phyloP scores from a whole-genome alignment of 2,329 filamentous ascomycete genomes.

The Colletotrichum zoysiae region DNA sequence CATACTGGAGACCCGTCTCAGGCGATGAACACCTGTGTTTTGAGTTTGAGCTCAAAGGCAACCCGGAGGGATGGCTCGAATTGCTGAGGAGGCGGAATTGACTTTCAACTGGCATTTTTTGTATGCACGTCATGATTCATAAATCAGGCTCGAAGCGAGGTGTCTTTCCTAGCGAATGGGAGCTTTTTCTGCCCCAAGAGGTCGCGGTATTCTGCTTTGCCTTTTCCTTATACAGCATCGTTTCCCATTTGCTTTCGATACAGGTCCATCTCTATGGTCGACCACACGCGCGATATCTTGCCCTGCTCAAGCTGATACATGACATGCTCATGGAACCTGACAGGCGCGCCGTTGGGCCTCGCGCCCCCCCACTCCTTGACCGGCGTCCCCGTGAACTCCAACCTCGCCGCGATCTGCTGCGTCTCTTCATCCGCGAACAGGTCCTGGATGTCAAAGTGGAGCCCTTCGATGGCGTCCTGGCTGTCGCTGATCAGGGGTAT shows the following conservation, averaged over 20 bases:
- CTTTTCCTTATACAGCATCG: not conserved
- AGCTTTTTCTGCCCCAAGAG: not conserved
- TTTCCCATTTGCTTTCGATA: slow-evolving; percentile 42
- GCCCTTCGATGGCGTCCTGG: slow-evolving; percentile 47
- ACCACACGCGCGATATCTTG: slow-evolving; percentile 51
- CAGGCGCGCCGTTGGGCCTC: slow-evolving; percentile 46
- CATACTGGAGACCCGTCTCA: not conserved
- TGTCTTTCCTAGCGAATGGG: not conserved
- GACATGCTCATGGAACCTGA: slow-evolving; percentile 51
- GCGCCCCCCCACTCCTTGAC: slow-evolving; percentile 46
- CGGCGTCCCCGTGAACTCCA: slow-evolving; percentile 50
- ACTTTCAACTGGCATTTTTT: not conserved
- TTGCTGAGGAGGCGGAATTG: not conserved
- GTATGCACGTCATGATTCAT: not conserved
- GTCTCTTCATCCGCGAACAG: slow-evolving; percentile 48
- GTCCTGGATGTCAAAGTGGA: slow-evolving; percentile 45
- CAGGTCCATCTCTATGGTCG: slow-evolving; percentile 48
- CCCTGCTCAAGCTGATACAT: slow-evolving; percentile 51
- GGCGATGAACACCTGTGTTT: not conserved
- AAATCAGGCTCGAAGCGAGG: not conserved
- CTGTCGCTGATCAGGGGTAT: slow-evolving; percentile 48
- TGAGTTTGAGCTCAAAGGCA: not conserved
- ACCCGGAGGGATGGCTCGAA: not conserved
- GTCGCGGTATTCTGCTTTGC: not conserved
- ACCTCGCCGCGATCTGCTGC: slow-evolving; percentile 49